phyloP scores from a whole-genome alignment of 169 alveolate species.

The Plasmodium malariae region DNA sequence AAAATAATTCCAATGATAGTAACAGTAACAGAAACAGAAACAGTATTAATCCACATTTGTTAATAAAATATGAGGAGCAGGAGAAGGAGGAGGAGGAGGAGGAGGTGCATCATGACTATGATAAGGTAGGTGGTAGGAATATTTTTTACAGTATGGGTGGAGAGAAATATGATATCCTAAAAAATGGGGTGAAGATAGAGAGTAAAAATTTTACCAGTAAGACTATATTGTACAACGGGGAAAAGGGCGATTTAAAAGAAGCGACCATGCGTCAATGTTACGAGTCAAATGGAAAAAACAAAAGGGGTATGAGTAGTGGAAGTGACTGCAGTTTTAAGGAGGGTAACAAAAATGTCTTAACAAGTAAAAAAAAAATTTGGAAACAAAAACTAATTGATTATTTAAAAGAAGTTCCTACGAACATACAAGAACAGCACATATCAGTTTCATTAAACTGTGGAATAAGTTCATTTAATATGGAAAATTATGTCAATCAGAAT shows the following conservation, averaged over 20 bases:
- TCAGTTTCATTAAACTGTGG: conserved; percentile 34
- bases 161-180: no score
- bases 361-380: conserved; percentile 40
- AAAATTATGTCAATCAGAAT: conserved; percentile 45
- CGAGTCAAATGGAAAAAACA: conserved; percentile 7
- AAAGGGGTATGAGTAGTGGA: background rate
- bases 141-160: no score
- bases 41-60: no score
- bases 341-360: background rate
- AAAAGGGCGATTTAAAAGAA: background rate
- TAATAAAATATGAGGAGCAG: no score
- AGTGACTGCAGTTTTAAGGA: background rate
- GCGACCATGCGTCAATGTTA: conserved; percentile 8
- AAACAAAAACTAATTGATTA: conserved; percentile 38
- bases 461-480: conserved; percentile 32
- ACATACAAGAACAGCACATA: conserved; percentile 14
- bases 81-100: no score
- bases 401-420: conserved; percentile 42
- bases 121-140: no score
- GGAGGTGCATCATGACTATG: no score
- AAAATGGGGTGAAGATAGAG: no score
- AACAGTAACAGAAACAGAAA: no score
- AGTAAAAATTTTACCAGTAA: no score
- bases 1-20: no score
- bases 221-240: no score